A percentile compares a stretch with the other conserved stretches of the same genome.
phyloP scores from a whole-genome alignment of 345 rosid species.

The Citrus sinensis region DNA sequence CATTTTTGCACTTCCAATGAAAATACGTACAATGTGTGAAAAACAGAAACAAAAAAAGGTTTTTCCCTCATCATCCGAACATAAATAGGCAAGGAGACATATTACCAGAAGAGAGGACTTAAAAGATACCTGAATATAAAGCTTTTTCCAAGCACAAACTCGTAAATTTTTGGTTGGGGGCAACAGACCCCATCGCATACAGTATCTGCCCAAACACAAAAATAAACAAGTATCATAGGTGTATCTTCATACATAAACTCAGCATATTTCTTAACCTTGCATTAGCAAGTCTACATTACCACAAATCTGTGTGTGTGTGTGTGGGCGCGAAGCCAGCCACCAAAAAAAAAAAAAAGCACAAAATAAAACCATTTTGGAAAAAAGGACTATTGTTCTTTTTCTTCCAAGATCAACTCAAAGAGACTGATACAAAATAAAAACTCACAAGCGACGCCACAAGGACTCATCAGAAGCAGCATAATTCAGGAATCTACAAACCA shows the following conservation, averaged over 20 bases:
- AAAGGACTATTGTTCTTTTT: background rate
- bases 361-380: background rate
- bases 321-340: background rate
- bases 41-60: background rate
- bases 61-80: background rate
- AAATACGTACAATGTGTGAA: background rate
- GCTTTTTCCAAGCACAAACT: conserved; percentile 89
- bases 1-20: background rate
- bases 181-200: conserved; percentile 80
- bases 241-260: background rate
- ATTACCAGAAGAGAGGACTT: background rate
- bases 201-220: conserved; percentile 45
- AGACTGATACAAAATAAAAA: background rate
- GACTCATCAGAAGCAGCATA: conserved; percentile 85
- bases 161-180: conserved; percentile 57
- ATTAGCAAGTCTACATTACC: background rate
- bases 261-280: background rate
- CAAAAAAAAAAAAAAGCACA: background rate
- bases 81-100: background rate
- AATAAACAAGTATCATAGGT: background rate
- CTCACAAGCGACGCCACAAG: conserved; percentile 95
- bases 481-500: conserved; percentile 71
- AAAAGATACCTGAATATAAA: conserved; percentile 67
- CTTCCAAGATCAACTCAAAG: background rate
- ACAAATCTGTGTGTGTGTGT: no score